Base-by-base conservation (phyloP, 176 grass and related monocot genomes). In the Guadua angustifolia region DNA sequence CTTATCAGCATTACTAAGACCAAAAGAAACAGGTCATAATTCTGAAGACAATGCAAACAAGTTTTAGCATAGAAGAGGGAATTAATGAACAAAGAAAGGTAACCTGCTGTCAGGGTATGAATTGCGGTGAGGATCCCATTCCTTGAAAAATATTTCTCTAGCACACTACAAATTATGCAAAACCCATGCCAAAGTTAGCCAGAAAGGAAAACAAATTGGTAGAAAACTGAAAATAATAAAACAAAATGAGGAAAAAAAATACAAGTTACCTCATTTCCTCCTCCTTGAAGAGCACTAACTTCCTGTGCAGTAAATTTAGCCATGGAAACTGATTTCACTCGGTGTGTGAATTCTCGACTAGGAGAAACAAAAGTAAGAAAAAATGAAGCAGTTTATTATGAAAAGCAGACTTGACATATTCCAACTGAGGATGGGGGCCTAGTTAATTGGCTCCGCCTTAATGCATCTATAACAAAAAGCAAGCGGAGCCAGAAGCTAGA, bases 221-320 rank as follows among this genome's bases (percentile, higher is more conserved):
- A 58, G 39, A 79, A 86, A 91, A 77, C 35, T 72, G 14, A 62
- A 24, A 67, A 71, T 17, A 9, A 81, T 64, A 85, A 2, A 19
- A 44, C 59, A 16, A 26, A 36, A 36, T 0, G 12, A 13, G 4
- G 24, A 6, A 1, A 29, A 80, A 69, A 80, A 63, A 60, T 39
- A 78, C 6, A 77, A 47, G 21, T 14, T 81, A 95, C 96, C 91
- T 99, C 91, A 82, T 99, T 99, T 89, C 93, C 96, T 74, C 93
- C 96, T 88, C 72, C 93, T 88, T 99, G 91, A 85, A 99, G 93
- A 55, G 93, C 83, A 69, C 73, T 73, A 81, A 99, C 96, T 88
- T 95, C 96, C 86, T 95, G 96, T 78, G 91, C 92, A 70, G 91
- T 99, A 87, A 99, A 99, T 87, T 99, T 99, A 61, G 96, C 96